Base-by-base conservation (phyloP, 768 basidiomycete species). In the Krasilnikovozyma curviuscula region DNA sequence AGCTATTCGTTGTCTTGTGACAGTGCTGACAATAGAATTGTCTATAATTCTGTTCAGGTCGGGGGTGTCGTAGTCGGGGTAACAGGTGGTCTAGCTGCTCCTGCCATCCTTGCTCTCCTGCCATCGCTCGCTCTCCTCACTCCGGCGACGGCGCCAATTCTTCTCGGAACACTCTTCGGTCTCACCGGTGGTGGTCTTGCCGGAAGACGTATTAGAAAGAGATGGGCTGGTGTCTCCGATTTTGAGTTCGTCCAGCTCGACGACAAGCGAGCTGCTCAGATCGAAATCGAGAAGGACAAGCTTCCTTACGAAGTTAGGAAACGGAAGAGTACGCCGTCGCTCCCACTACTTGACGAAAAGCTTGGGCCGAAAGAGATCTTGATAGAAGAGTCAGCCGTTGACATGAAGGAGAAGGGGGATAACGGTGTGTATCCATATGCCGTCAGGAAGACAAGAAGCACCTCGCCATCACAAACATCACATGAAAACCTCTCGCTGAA, bases 51-150 rank as follows among this genome's bases (percentile, higher is more conserved):
- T 14, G 7, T 19, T n/a, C 34, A 53, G 54, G 47, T 60, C 3
- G 67, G 67, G 3, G 64, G 65, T 5, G 61, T 68, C 9, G 57
- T 65, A 3, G 59, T 68, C 19, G 67, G 67, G 9, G 54, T 68
- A 3, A 68, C 67, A 3, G 66, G 66, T 2, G 67, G 67, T 2
- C 54, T 68, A 1, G 67, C 67, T 5, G 67, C 67, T n/a, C 66
- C 67, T 5, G 65, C 65, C 1, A 64, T 68, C 24, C 59, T 64
- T 3, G 65, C 67, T 0, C 49, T 68, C 9, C 55, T 67, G 5
- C 65, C 66, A 13, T 60, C 63, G 0, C 45, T 63, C 29, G 58
- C 60, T 3, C 45, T 68, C 21, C 49, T 67, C 7, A 60, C 61
- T 3, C 63, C 61, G 8, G 58, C 55, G 0, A 60, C 63, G 0